phyloP scores from a whole-genome alignment of 2,329 filamentous ascomycete species.

The Colletotrichum truncatum region DNA sequence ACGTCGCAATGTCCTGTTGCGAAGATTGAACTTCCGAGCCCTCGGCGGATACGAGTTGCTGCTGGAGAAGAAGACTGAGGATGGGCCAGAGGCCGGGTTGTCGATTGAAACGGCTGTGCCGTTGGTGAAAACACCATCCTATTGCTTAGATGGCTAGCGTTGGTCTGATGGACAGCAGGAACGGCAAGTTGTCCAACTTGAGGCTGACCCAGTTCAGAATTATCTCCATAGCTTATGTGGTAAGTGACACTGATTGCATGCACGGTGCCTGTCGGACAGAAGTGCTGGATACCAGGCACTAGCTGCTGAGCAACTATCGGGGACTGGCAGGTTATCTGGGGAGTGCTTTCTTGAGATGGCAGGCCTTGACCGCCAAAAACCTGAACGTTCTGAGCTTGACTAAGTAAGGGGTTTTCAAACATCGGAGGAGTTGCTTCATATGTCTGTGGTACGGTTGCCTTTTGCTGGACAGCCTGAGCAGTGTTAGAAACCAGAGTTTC shows the following conservation, averaged over 20 bases:
- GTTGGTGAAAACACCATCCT: background rate
- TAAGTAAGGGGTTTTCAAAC: background rate
- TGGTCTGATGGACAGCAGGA: too few species aligned
- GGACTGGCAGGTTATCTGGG: background rate
- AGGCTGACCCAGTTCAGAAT: too few species aligned
- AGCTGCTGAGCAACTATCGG: background rate
- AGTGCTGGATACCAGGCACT: background rate
- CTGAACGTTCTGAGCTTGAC: background rate
- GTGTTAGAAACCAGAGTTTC: background rate
- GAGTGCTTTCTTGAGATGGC: too few species aligned
- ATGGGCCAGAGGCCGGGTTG: too few species aligned
- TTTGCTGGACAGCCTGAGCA: too few species aligned
- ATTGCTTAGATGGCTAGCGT: background rate
- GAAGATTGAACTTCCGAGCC: conserved; percentile 17
- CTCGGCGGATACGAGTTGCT: conserved; percentile 5
- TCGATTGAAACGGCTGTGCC: background rate
- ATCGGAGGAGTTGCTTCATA: too few species aligned
- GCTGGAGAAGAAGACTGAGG: too few species aligned
- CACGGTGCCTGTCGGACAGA: background rate
- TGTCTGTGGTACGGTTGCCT: too few species aligned
- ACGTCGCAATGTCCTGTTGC: conserved; percentile 6
- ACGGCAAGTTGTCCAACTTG: too few species aligned
- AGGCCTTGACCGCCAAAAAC: too few species aligned
- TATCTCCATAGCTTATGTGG: background rate
- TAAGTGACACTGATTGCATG: conserved; percentile 20